Conservation (phyloP, 2,329 filamentous ascomycete species). For the Elsinoe ampelina region DNA sequence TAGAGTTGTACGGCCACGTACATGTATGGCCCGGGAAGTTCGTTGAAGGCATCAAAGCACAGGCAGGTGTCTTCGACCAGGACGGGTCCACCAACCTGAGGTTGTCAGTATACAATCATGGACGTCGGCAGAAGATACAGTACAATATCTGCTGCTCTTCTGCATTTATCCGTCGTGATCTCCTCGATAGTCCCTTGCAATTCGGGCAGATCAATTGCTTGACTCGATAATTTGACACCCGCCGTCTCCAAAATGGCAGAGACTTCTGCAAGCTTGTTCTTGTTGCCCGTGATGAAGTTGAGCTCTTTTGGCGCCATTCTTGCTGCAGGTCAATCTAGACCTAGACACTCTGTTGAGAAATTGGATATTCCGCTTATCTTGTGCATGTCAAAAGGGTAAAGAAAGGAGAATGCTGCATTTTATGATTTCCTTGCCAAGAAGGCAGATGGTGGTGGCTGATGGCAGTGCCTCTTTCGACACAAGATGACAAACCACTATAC, state of each 20-base stretch:
- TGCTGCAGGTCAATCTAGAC: too few relatives aligned
- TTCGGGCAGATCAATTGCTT: conserved; percentile 72
- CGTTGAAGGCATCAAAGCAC: conserved; percentile 81
- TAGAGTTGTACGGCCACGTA: conserved; percentile 36
- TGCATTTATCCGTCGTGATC: conserved; percentile 80
- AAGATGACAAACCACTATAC: not conserved
- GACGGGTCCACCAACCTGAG: conserved; percentile 71
- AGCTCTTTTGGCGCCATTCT: conserved; percentile 47
- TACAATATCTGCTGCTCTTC: conserved; percentile 69
- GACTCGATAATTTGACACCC: conserved; percentile 61
- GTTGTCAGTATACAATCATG: not conserved
- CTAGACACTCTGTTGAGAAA: too few relatives aligned
- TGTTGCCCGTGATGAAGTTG: conserved; percentile 95
- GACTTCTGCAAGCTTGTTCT: conserved; percentile 86
- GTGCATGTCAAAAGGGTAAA: not conserved
- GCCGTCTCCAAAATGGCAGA: conserved; percentile 65
- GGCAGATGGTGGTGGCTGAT: not conserved
- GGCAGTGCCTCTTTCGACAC: not conserved
- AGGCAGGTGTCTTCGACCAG: conserved; percentile 93
- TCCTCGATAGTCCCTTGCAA: conserved; percentile 90
- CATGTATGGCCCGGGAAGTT: conserved; percentile 96
- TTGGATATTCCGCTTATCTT: not conserved
- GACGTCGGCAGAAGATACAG: conserved; percentile 20
- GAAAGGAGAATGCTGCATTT: not conserved
- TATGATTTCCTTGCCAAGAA: not conserved